Percentiles rank a stretch among this genome's conserved stretches.
Conservation (phyloP, 352 stramenopile genomes). For the Globisporangium sylvaticum region DNA sequence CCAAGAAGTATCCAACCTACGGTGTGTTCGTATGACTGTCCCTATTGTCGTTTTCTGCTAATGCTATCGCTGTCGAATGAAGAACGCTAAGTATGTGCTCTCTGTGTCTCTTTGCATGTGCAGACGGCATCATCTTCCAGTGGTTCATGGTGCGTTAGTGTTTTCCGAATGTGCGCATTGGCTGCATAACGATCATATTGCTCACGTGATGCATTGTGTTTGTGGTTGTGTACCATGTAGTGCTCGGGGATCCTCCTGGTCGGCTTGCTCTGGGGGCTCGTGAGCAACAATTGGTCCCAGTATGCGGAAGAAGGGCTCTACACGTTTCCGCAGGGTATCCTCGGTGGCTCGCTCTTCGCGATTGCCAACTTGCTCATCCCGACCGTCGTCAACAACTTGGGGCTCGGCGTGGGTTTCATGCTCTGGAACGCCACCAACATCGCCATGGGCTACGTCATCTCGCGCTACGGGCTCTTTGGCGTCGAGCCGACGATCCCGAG, state of each 20-base stretch:
- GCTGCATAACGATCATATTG: neutral
- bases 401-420: slow-evolving; percentile 80
- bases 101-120: slow-evolving; percentile 8
- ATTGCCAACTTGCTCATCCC: slow-evolving; percentile 82
- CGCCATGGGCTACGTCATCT: slow-evolving; percentile 76
- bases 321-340: slow-evolving; percentile 73
- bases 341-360: slow-evolving; percentile 72
- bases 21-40: slow-evolving; percentile 26
- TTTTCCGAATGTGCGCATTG: neutral
- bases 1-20: slow-evolving; percentile 81
- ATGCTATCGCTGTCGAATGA: neutral
- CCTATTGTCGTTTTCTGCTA: neutral
- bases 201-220: slow-evolving; percentile 11
- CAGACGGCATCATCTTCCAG: slow-evolving; percentile 86
- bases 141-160: slow-evolving; percentile 77
- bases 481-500: slow-evolving; percentile 56
- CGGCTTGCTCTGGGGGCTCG: slow-evolving; percentile 63
- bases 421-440: slow-evolving; percentile 87
- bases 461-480: slow-evolving; percentile 66
- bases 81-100: neutral
- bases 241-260: slow-evolving; percentile 84
- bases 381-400: slow-evolving; percentile 81
- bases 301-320: slow-evolving; percentile 73
- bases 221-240: slow-evolving; percentile 21
- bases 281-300: slow-evolving; percentile 81